Conservation (phyloP, 768 basidiomycete genomes). For the Pulveroboletus sp. region DNA sequence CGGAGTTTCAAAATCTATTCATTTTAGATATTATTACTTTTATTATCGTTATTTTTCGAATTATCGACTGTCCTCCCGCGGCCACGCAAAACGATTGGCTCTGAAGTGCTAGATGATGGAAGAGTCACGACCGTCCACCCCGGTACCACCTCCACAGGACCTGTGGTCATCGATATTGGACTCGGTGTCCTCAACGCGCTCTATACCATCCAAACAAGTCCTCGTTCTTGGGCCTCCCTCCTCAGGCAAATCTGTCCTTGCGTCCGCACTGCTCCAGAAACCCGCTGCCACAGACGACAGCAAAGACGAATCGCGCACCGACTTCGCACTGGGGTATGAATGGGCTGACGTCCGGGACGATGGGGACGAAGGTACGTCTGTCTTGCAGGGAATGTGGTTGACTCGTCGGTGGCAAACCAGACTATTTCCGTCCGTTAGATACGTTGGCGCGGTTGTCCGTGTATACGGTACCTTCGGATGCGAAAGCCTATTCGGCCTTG, state of each 20-base stretch:
- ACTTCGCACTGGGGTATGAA: slow-evolving; percentile 89
- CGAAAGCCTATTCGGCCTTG: slow-evolving; percentile 63
- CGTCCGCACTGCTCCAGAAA: slow-evolving; percentile 68
- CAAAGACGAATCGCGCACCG: slow-evolving; percentile 55
- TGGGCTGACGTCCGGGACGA: slow-evolving; percentile 90
- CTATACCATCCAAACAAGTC: slow-evolving; percentile 83
- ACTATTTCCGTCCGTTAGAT: slow-evolving; percentile 43
- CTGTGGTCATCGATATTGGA: slow-evolving; percentile 93
- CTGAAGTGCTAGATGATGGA: slow-evolving; percentile 25
- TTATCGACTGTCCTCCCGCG: too few relatives aligned
- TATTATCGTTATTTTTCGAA: not conserved
- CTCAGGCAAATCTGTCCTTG: slow-evolving; percentile 74
- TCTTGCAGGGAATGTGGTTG: not conserved
- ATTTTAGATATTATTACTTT: not conserved
- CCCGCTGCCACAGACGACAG: slow-evolving; percentile 45
- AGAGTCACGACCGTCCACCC: slow-evolving; percentile 57
- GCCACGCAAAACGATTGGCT: too few relatives aligned
- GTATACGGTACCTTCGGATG: slow-evolving; percentile 82
- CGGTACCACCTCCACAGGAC: slow-evolving; percentile 71
- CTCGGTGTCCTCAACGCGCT: slow-evolving; percentile 74
- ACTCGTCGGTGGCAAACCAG: not conserved
- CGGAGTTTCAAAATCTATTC: slow-evolving; percentile 25
- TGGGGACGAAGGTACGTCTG: slow-evolving; percentile 79
- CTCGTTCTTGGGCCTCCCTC: slow-evolving; percentile 77
- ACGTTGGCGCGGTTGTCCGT: slow-evolving; percentile 85